Evolutionary conservation across 345 rosid genomes (phyloP), one percentile per base, ranked within the genome.

Genomic region (Psidium guajava): DNA sequence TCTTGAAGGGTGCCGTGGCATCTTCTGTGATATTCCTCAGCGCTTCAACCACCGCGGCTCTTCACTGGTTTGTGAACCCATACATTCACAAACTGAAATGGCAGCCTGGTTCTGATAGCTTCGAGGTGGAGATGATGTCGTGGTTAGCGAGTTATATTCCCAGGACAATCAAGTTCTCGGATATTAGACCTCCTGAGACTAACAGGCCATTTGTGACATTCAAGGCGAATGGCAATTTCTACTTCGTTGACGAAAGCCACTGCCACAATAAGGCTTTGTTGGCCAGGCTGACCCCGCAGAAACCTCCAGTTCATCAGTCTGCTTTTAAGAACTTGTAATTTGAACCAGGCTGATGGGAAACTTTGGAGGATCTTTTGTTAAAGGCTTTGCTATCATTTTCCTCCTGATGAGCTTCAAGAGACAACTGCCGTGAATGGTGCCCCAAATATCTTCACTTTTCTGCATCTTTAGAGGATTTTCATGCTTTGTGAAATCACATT

Each of bases 11-110:
- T 59, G 98, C 98, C 0, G 96, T 95, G 87, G 98, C 98, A 7
- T 93, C 98, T 40, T 84, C 98, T 0, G 98, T 95, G 58, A 97
- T 97, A 86, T 93, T 95, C 88, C 83, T 97, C 7, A 97, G 99
- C 64, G 98, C 98, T 21, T 83, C 96, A 18, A 97, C 99, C 4
- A 95, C 99, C 4, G 91, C 89, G 52, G 93, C 90, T 9, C 94
- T 95, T 52, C 95, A 97, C 89, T 97, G 99, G 99, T 97, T 97
- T 42, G 98, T 92, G 54, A 97, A 95, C 91, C 98, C 99, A 1
- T 97, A 95, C 58, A 83, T 97, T 50, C 99, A 97, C 95, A 97
- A 92, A 91, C 91, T 97, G 55, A 95, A 91, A 84, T 95, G 98
- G 99, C 91, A 94, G 88, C 99, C 99, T 0, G 99, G 98, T 82